phyloP scores from a whole-genome alignment of 2,329 filamentous ascomycete species.

The Ophiostoma novo-ulmi region DNA sequence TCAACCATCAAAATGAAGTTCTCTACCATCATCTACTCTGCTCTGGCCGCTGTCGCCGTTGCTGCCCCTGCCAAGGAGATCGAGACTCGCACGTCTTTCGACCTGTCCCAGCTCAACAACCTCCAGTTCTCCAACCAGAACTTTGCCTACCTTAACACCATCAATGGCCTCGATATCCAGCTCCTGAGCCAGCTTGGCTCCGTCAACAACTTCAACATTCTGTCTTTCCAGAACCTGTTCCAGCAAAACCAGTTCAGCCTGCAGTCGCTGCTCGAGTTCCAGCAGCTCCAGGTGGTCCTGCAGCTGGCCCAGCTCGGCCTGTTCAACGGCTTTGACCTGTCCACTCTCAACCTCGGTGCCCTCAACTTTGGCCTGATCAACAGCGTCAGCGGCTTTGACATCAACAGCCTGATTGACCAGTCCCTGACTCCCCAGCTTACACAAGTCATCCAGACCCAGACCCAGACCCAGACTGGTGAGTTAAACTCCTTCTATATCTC shows the following conservation, averaged over 20 bases:
- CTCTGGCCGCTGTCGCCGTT: conserved; percentile 42
- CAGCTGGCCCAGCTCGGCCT: conserved; percentile 33
- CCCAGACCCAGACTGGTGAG: neutral
- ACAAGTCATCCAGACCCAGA: conserved; percentile 25
- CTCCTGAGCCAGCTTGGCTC: conserved; percentile 40
- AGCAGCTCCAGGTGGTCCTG: conserved; percentile 28
- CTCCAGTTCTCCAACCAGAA: conserved; percentile 38
- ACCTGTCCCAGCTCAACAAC: conserved; percentile 33
- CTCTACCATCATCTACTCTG: conserved; percentile 42
- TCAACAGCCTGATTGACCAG: conserved; percentile 29
- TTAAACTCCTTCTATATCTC: too few species aligned
- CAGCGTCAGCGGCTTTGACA: conserved; percentile 31
- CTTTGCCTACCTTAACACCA: conserved; percentile 43
- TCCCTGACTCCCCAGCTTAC: conserved; percentile 29
- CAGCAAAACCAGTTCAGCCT: conserved; percentile 26
- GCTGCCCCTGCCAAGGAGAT: conserved; percentile 41
- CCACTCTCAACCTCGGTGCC: conserved; percentile 29
- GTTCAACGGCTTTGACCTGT: conserved; percentile 32
- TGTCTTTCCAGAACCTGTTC: conserved; percentile 39
- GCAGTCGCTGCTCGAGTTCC: conserved; percentile 26
- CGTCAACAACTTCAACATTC: conserved; percentile 45
- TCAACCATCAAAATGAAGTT: conserved; percentile 46
- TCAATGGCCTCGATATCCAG: conserved; percentile 45
- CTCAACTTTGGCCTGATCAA: conserved; percentile 29
- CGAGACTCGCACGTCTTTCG: conserved; percentile 37